phyloP scores from a whole-genome alignment of 306 rosid genomes.

The Carpinus viminea region DNA sequence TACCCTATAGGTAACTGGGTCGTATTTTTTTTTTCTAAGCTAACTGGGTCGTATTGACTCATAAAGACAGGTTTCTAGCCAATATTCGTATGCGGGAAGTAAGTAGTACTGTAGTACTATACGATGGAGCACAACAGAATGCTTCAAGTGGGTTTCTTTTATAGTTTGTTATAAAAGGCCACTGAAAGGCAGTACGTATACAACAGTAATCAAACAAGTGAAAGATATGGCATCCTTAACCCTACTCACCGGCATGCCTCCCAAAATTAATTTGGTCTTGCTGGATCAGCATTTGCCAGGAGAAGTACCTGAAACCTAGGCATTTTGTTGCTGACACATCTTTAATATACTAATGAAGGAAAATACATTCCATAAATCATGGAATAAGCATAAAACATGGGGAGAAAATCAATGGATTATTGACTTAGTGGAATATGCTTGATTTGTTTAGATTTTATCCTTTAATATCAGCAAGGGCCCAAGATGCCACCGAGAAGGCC shows the following conservation, averaged over 20 bases:
- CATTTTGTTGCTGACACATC: constrained; percentile 39
- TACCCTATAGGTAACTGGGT: constrained; percentile 31
- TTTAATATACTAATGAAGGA: too few species aligned
- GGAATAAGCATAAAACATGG: too few species aligned
- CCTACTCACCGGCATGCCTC: constrained; percentile 36
- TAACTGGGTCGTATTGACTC: constrained; percentile 39
- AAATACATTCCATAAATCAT: not conserved
- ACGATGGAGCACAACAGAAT: not conserved
- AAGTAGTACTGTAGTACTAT: too few species aligned
- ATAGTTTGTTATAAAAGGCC: not conserved
- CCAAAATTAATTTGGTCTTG: not conserved
- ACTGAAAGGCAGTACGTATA: not conserved
- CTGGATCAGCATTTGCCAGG: constrained; percentile 43
- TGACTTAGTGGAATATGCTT: too few species aligned
- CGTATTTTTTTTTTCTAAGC: too few species aligned
- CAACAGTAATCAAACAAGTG: not conserved
- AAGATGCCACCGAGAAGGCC: constrained; percentile 56
- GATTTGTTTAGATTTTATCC: too few species aligned
- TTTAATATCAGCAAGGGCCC: constrained; percentile 37
- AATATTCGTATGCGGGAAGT: constrained; percentile 23
- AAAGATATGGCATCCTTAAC: constrained; percentile 58
- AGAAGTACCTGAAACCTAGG: constrained; percentile 38
- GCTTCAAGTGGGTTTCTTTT: constrained; percentile 6
- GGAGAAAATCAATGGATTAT: too few species aligned
- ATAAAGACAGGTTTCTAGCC: constrained; percentile 19